phyloP scores from a whole-genome alignment of 2,329 filamentous ascomycete species.

The Bipolaris zeicola region DNA sequence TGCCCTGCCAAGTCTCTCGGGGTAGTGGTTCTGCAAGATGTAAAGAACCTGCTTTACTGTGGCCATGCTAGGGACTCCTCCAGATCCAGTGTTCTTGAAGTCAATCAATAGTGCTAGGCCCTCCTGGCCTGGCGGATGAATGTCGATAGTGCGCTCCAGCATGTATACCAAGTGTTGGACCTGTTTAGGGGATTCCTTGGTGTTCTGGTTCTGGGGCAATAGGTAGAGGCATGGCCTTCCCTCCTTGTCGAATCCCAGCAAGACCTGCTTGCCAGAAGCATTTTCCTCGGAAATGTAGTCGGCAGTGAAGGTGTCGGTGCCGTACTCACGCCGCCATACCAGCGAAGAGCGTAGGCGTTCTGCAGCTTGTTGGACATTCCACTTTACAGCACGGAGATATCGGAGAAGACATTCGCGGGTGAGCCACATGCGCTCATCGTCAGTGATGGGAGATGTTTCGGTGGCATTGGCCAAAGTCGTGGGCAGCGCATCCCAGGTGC shows the following conservation, averaged over 20 bases:
- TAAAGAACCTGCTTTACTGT: constrained; percentile 83
- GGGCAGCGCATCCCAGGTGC: constrained; percentile 72
- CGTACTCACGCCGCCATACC: constrained; percentile 89
- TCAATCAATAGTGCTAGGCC: constrained; percentile 87
- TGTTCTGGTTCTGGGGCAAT: constrained; percentile 90
- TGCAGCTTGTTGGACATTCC: constrained; percentile 73
- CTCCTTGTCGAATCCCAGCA: constrained; percentile 84
- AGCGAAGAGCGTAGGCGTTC: constrained; percentile 82
- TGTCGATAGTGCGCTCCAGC: constrained; percentile 85
- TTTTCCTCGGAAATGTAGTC: constrained; percentile 94
- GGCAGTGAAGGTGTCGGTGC: constrained; percentile 72
- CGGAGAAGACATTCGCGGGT: constrained; percentile 90
- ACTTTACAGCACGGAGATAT: constrained; percentile 93
- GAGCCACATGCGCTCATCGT: constrained; percentile 85
- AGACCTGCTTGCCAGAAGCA: constrained; percentile 92
- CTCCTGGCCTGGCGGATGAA: constrained; percentile 87
- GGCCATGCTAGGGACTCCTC: constrained; percentile 75
- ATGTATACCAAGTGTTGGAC: constrained; percentile 95
- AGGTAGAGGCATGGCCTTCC: constrained; percentile 90
- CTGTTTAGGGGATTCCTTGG: constrained; percentile 81
- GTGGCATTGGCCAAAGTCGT: constrained; percentile 65
- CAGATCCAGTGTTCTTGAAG: constrained; percentile 79
- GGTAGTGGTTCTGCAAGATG: constrained; percentile 95
- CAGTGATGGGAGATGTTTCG: constrained; percentile 68
- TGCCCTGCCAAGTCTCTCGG: constrained; percentile 85